Conservation (phyloP, 768 basidiomycete genomes). For the Hemileccinum impolitum region DNA sequence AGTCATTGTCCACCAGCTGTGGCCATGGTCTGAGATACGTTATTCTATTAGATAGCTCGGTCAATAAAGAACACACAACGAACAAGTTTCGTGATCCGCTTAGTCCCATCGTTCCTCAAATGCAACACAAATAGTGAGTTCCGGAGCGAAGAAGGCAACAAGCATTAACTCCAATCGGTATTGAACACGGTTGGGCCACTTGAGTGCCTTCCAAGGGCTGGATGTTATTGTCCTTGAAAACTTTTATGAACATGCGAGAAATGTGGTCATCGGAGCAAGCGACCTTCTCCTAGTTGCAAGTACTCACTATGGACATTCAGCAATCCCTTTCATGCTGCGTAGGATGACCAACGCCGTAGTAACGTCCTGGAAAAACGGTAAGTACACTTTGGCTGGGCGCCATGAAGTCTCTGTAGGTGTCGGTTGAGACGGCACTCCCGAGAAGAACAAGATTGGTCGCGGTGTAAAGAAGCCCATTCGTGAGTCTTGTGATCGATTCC, state of each 20-base stretch:
- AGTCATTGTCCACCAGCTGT: no score
- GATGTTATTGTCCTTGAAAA: slow-evolving; percentile 17
- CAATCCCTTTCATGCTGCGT: slow-evolving; percentile 11
- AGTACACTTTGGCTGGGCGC: slow-evolving; percentile 17
- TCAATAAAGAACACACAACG: no score
- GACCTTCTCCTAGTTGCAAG: slow-evolving; percentile 11
- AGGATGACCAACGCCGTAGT: slow-evolving; percentile 14
- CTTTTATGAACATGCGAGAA: slow-evolving; percentile 11
- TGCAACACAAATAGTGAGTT: no score
- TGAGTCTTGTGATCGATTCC: slow-evolving; percentile 16
- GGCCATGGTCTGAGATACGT: no score
- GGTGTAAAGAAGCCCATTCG: slow-evolving; percentile 16
- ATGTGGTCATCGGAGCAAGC: slow-evolving; percentile 5
- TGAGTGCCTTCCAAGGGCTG: slow-evolving; percentile 13
- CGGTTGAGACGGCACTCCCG: slow-evolving; percentile 15
- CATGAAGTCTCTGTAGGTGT: slow-evolving; percentile 21
- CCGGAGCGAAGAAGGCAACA: no score
- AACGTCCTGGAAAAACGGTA: slow-evolving; percentile 15
- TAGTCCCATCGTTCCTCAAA: no score
- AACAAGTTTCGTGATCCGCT: no score
- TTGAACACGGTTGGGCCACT: no score
- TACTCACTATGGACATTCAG: slow-evolving; percentile 8
- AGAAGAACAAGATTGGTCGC: slow-evolving; percentile 19
- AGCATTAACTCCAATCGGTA: no score
- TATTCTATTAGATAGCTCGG: no score